Conservation (phyloP, 1,139 yeast genomes). For the Geotrichum bryndzae region DNA sequence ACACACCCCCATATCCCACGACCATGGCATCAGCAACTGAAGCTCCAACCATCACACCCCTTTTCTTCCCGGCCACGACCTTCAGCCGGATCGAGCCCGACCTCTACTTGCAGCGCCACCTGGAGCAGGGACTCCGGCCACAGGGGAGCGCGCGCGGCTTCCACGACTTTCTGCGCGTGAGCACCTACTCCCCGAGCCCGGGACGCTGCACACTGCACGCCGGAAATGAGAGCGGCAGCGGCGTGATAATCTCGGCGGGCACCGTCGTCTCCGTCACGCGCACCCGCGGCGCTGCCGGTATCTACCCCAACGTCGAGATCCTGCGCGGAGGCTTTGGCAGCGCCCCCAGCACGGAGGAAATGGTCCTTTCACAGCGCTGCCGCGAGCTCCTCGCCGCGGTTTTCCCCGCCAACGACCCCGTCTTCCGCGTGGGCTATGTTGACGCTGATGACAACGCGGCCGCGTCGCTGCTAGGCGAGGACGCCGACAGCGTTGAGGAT, state of each 20-base stretch:
- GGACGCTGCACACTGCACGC: constrained; percentile 50
- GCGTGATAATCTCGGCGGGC: constrained; percentile 70
- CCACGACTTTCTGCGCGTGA: constrained; percentile 62
- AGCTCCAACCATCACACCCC: constrained; percentile 26
- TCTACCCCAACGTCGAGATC: constrained; percentile 76
- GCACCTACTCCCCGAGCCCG: constrained; percentile 31
- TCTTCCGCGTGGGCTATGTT: constrained; percentile 17
- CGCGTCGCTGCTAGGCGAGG: constrained; percentile 27
- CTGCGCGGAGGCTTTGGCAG: constrained; percentile 48
- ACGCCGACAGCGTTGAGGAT: constrained; percentile 10
- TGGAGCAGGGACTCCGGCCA: constrained; percentile 69
- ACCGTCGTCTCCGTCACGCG: constrained; percentile 61
- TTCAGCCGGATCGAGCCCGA: constrained; percentile 84
- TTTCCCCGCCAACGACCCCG: constrained; percentile 31
- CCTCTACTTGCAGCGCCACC: constrained; percentile 69
- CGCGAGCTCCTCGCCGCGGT: constrained; percentile 45
- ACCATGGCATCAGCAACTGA: background rate
- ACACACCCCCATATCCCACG: background rate
- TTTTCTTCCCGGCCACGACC: constrained; percentile 72
- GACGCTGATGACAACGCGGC: constrained; percentile 42
- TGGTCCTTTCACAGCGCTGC: constrained; percentile 65
- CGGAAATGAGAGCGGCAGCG: constrained; percentile 62
- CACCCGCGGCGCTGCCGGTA: constrained; percentile 38
- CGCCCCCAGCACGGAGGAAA: constrained; percentile 85
- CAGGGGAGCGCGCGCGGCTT: constrained; percentile 47